phyloP scores from a whole-genome alignment of 805 yeast species.

The Candida sithepensis region DNA sequence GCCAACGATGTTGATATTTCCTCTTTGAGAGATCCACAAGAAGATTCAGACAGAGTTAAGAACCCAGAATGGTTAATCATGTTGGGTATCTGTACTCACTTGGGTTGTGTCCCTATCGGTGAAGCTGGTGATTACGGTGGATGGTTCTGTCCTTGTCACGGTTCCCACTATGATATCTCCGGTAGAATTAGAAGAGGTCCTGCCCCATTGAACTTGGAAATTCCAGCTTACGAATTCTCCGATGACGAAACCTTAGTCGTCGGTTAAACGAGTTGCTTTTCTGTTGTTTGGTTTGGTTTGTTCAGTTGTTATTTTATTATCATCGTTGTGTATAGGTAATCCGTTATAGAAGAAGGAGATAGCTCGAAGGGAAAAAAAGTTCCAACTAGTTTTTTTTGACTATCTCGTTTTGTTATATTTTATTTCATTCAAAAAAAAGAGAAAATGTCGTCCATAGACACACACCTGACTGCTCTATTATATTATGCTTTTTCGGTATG shows the following conservation, averaged over 20 bases:
- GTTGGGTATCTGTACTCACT: slow-evolving; percentile 99
- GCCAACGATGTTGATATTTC: slow-evolving; percentile 81
- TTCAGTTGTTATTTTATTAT: background rate
- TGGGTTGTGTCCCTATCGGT: slow-evolving; percentile 99
- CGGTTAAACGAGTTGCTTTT: slow-evolving; percentile 54
- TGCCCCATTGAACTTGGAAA: slow-evolving; percentile 97
- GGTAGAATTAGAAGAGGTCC: slow-evolving; percentile 99
- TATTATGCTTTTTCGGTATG: background rate
- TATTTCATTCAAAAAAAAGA: background rate
- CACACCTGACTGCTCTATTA: background rate
- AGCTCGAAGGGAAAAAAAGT: background rate
- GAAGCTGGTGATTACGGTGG: slow-evolving; percentile 99
- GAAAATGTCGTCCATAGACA: background rate
- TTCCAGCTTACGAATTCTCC: slow-evolving; percentile 83
- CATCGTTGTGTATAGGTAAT: slow-evolving; percentile 12
- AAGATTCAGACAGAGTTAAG: slow-evolving; percentile 88
- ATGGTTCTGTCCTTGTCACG: slow-evolving; percentile 99
- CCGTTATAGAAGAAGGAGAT: background rate
- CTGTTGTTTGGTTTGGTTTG: background rate
- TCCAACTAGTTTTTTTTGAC: background rate
- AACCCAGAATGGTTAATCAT: slow-evolving; percentile 98
- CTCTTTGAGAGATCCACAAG: slow-evolving; percentile 88
- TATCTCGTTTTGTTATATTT: background rate
- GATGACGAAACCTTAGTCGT: slow-evolving; percentile 75
- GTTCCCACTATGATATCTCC: slow-evolving; percentile 99